Base-by-base conservation (phyloP, 1,284 basidiomycete species). In the Ustanciosporium gigantosporum region DNA sequence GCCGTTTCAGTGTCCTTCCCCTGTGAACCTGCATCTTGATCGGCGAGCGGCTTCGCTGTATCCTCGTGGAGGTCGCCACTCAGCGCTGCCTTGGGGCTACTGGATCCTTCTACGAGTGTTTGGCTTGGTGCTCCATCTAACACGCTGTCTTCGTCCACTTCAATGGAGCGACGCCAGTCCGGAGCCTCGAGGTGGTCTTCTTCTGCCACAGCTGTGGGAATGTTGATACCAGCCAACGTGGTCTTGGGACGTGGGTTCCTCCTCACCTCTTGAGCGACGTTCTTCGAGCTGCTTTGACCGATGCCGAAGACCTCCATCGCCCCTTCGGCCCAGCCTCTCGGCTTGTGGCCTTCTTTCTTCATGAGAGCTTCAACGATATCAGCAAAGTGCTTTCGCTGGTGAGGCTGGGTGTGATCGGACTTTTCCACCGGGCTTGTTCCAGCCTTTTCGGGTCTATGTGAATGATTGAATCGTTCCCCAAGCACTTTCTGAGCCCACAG, bases 401-500 rank as follows among this genome's bases (percentile, higher is more conserved):
- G 55, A 2, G 45, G 45, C 5, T 46, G 43, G 17, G 41, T 8
- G 16, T 34, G 24, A 15, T 48, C 45, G 9, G 46, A 8, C 23
- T 46, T 45, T 8, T 52, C 49, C 14, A 31, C 16, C 31, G 45
- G 36, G n/a, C 24, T 31, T 2, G 37, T 25, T 11, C 41, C 52
- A n/a, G 39, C 11, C 27, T 32, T 46, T 8, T 55, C 58, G 3
- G 35, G 5, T 6, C 31, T 34, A 19, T 14, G 20, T 24, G 9
- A 29, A 23, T 66, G 47, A 40, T 34, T 38, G 41, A 69, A 73
- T 14, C 68, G 65, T 15, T 72, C 70, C 9, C 69, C 68, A 3
- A 74, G 57, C 35, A 70, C 70, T 36, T 73, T 74, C 17, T 67
- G 60, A 0, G 70, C 70, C 74, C 74, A 77, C 5, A 69, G 32